phyloP scores from a whole-genome alignment of 371 early-diverging fungal species.

The Rhizopus stolonifer region DNA sequence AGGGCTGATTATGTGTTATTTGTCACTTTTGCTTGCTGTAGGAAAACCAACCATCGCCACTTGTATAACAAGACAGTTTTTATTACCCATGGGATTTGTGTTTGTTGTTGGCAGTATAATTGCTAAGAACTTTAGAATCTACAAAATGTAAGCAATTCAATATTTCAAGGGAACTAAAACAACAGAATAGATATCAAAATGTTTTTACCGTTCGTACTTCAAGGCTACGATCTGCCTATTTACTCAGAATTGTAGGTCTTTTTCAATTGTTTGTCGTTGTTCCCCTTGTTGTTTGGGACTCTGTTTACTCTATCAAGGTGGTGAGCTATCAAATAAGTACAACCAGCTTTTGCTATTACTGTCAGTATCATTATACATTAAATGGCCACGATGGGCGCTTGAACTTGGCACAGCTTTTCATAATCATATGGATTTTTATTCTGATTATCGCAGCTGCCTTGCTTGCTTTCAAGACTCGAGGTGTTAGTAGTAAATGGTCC shows the following conservation, averaged over 20 bases:
- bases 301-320: conserved; percentile 20
- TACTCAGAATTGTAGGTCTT: conserved; percentile 28
- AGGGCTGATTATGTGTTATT: conserved; percentile 32
- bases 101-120: conserved; percentile 42
- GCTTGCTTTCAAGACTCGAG: conserved; percentile 47
- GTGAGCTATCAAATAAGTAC: conserved; percentile 8
- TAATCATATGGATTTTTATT: conserved; percentile 22
- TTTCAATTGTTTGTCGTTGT: conserved; percentile 20
- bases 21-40: conserved; percentile 15
- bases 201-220: conserved; percentile 42
- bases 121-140: conserved; percentile 47
- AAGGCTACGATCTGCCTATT: conserved; percentile 31
- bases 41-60: conserved; percentile 23
- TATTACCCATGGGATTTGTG: conserved; percentile 25
- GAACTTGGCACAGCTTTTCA: conserved; percentile 27
- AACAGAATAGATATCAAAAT: conserved; percentile 34
- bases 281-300: conserved; percentile 34
- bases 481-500: conserved; percentile 40
- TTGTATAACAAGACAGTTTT: conserved; percentile 32
- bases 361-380: conserved; percentile 25
- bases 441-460: conserved; percentile 27
- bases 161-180: neutral
- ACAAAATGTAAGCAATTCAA: conserved; percentile 32
- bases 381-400: conserved; percentile 22
- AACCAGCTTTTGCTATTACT: conserved; percentile 30